A percentile compares a stretch with the other conserved stretches of the same genome.
Evolutionary conservation across 441 rosid genomes (phyloP).

Genomic region (Erysimum cheiri): DNA sequence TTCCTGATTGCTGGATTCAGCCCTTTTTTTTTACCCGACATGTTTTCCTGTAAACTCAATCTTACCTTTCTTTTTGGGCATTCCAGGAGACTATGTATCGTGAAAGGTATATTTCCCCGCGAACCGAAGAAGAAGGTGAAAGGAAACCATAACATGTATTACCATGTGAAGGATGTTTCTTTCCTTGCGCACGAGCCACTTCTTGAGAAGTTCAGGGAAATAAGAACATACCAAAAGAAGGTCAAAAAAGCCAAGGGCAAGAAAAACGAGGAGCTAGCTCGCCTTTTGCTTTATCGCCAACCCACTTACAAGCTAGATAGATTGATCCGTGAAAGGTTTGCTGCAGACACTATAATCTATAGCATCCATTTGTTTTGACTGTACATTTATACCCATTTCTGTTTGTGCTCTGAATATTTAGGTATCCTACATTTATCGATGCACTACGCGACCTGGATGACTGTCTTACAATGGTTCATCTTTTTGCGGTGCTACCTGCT

Average conservation of each 20-base stretch:
- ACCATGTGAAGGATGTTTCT: slow-evolving; percentile 84
- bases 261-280: slow-evolving; percentile 76
- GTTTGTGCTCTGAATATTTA: slow-evolving; percentile 42
- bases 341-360: not conserved
- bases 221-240: slow-evolving; percentile 73
- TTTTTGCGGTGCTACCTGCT: slow-evolving; percentile 90
- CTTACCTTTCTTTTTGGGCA: not conserved
- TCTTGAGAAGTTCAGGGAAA: slow-evolving; percentile 85
- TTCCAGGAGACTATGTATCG: slow-evolving; percentile 77
- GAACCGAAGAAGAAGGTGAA: slow-evolving; percentile 93
- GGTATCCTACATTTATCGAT: slow-evolving; percentile 88
- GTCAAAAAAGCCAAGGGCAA: slow-evolving; percentile 80
- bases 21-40: too few relatives aligned
- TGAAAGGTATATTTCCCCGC: slow-evolving; percentile 84
- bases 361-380: not conserved
- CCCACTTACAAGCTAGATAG: slow-evolving; percentile 73
- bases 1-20: too few relatives aligned
- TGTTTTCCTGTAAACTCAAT: too few relatives aligned
- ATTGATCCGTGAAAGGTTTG: slow-evolving; percentile 82
- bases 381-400: not conserved
- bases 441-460: slow-evolving; percentile 97
- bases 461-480: slow-evolving; percentile 90
- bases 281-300: slow-evolving; percentile 63
- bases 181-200: slow-evolving; percentile 85
- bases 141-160: slow-evolving; percentile 92